phyloP scores from a whole-genome alignment of 306 rosid species.

The Castanopsis chinensis region DNA sequence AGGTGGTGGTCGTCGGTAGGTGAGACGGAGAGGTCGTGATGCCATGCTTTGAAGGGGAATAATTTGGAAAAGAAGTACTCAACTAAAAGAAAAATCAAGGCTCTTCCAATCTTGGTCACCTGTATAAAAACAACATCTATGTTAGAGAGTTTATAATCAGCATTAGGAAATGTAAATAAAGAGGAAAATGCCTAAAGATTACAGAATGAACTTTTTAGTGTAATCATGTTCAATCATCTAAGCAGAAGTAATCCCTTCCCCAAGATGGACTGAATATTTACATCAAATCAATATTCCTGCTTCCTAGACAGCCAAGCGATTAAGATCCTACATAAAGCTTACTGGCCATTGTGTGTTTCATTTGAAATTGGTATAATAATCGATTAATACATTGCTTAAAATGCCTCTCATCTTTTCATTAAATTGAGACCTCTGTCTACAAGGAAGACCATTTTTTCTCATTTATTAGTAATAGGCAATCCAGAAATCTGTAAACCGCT shows the following conservation, averaged over 20 bases:
- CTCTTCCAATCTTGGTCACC: conserved; percentile 37
- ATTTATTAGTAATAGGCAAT: neutral
- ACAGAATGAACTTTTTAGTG: neutral
- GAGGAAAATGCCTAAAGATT: neutral
- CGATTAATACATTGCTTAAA: neutral
- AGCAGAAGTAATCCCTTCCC: neutral
- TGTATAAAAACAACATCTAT: conserved; percentile 28
- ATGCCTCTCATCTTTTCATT: neutral
- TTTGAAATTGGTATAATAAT: neutral
- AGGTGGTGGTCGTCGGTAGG: conserved; percentile 36
- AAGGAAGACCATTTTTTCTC: neutral
- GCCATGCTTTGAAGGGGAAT: conserved; percentile 41
- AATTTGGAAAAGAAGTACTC: conserved; percentile 11
- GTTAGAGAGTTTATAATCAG: conserved; percentile 14
- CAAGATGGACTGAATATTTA: neutral
- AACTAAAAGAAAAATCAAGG: conserved; percentile 28
- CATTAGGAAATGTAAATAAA: neutral
- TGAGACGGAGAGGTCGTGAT: conserved; percentile 28
- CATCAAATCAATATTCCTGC: neutral
- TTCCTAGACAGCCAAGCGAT: neutral
- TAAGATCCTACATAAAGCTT: neutral
- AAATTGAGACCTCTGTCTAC: neutral
- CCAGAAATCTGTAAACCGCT: neutral
- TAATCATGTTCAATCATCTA: neutral
- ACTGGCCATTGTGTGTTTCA: neutral